Conservation (phyloP, 768 basidiomycete species). For the Rhizopogon roseolus region DNA sequence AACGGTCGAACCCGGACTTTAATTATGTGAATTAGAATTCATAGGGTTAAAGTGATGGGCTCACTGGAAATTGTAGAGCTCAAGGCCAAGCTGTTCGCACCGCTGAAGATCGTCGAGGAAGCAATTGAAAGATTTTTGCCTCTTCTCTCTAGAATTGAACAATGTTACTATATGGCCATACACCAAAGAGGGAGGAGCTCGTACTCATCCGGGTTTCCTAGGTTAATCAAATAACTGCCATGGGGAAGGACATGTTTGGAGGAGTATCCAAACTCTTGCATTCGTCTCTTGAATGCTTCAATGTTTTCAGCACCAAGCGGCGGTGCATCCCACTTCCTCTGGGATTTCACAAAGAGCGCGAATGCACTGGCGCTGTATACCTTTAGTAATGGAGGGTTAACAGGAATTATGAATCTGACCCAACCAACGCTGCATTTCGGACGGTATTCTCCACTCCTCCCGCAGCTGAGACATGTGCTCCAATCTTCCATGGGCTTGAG, state of each 20-base stretch:
- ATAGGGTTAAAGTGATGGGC: slow-evolving; percentile 20
- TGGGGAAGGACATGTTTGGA: slow-evolving; percentile 70
- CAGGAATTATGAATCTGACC: slow-evolving; percentile 34
- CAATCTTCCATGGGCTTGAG: slow-evolving; percentile 58
- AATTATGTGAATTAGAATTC: slow-evolving; percentile 2
- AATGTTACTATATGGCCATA: not conserved
- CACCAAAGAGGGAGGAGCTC: slow-evolving; percentile 18
- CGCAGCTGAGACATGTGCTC: slow-evolving; percentile 79
- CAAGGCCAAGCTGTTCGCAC: slow-evolving; percentile 71
- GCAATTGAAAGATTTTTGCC: slow-evolving; percentile 69
- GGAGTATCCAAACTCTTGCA: slow-evolving; percentile 59
- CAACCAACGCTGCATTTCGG: slow-evolving; percentile 63
- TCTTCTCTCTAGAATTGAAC: slow-evolving; percentile 43
- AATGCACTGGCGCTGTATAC: slow-evolving; percentile 70
- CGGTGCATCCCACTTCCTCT: slow-evolving; percentile 74
- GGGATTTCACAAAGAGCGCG: slow-evolving; percentile 81
- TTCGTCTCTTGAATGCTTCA: slow-evolving; percentile 51
- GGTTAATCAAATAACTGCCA: slow-evolving; percentile 81
- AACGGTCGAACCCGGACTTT: slow-evolving; percentile 80
- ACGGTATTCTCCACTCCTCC: slow-evolving; percentile 78
- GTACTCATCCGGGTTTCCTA: slow-evolving; percentile 74
- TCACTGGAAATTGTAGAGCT: slow-evolving; percentile 82
- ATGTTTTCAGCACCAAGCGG: slow-evolving; percentile 51
- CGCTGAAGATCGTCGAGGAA: slow-evolving; percentile 80
- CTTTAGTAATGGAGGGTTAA: not conserved